Percentiles rank a stretch among this genome's conserved stretches.
These are phyloP conservation scores for Saksenaea oblongispora DNA, from an alignment of 371 early-diverging fungal species.

Conservation along the genomic window DNA sequence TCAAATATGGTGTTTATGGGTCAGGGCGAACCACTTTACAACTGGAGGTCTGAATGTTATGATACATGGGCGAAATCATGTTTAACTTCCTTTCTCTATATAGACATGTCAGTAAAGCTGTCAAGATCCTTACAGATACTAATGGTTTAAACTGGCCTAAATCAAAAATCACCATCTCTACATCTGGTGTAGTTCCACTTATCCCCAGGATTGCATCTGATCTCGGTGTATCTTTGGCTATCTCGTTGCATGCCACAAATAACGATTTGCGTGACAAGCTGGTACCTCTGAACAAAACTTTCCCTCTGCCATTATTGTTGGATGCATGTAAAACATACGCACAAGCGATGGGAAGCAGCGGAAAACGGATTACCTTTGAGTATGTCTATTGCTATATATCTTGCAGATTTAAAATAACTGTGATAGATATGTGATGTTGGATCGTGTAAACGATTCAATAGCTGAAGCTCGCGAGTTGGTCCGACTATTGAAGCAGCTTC, in stretches of 20 bases:
- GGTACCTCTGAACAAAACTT: conserved; percentile 88
- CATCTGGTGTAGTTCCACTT: conserved; percentile 88
- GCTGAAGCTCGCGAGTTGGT: conserved; percentile 71
- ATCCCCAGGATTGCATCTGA: conserved; percentile 76
- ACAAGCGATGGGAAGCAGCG: conserved; percentile 41
- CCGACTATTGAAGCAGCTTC: conserved; percentile 60
- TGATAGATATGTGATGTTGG: conserved; percentile 80
- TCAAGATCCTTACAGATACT: conserved; percentile 73
- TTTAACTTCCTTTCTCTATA: background rate
- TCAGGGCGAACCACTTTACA: conserved; percentile 90
- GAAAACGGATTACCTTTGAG: conserved; percentile 76
- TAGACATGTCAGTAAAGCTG: conserved; percentile 72
- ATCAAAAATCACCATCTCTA: conserved; percentile 82
- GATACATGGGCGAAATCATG: no score
- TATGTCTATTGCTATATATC: conserved; percentile 21
- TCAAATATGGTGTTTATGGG: conserved; percentile 93
- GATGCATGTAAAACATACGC: conserved; percentile 73
- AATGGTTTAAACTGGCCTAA: conserved; percentile 71
- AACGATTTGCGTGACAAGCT: conserved; percentile 76
- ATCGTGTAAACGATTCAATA: conserved; percentile 76
- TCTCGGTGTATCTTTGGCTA: conserved; percentile 80
- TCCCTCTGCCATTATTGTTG: conserved; percentile 68
- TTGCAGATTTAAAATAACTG: background rate
- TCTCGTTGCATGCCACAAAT: conserved; percentile 88
- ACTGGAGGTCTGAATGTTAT: conserved; percentile 55